phyloP scores from a whole-genome alignment of 1,284 basidiomycete genomes.

The Cryptococcus sp. region DNA sequence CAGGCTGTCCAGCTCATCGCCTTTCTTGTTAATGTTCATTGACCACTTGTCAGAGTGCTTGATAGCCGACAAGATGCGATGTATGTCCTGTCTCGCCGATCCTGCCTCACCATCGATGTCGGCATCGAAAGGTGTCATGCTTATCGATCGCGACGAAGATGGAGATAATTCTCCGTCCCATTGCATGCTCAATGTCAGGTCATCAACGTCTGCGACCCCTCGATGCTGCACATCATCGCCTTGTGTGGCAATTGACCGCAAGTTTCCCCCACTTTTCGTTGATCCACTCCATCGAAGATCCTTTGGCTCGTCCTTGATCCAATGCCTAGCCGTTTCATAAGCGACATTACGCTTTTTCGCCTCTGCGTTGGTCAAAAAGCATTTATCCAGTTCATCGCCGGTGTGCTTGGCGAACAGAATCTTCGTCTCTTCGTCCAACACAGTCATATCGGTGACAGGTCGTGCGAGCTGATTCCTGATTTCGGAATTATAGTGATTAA shows the following conservation, averaged over 20 bases:
- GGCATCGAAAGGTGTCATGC: neutral
- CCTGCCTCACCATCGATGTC: neutral
- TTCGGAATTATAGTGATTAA: conserved; percentile 3
- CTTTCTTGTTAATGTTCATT: neutral
- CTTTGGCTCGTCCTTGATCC: neutral
- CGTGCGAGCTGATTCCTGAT: neutral
- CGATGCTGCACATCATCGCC: neutral
- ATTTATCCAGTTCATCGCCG: conserved; percentile 1
- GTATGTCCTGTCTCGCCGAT: neutral
- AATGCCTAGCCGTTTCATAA: neutral
- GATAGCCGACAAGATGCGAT: neutral
- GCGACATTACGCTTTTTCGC: neutral
- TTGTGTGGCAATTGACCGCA: no score
- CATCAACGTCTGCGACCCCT: neutral
- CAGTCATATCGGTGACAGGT: conserved; percentile 1
- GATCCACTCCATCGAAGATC: neutral
- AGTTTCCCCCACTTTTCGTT: no score
- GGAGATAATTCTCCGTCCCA: neutral
- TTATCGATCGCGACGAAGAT: neutral
- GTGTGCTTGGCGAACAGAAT: conserved; percentile 7
- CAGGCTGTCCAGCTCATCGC: neutral
- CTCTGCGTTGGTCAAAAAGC: conserved; percentile 7
- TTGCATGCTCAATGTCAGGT: neutral
- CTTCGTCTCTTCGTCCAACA: conserved; percentile 10
- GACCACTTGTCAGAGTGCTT: neutral